Percentiles rank a stretch among this genome's conserved stretches.
Evolutionary conservation across 495 filamentous ascomycete genomes (phyloP).

Genomic region (Tuber borchii): DNA sequence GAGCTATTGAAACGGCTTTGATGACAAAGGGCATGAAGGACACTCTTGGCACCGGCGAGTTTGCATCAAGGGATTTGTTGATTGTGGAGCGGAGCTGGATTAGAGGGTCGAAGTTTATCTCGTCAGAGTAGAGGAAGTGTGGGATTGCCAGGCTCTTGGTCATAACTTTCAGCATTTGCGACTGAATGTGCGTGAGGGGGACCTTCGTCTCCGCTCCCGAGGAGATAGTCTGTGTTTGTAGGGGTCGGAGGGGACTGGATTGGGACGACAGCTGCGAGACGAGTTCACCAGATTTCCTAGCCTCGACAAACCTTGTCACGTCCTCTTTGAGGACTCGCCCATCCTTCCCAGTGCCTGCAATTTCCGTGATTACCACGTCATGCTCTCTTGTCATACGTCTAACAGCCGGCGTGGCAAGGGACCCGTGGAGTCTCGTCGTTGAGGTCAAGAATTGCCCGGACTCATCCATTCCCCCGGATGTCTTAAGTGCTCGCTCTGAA

Average conservation of each 20-base stretch:
- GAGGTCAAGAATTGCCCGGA: conserved; percentile 29
- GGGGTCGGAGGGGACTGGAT: conserved; percentile 17
- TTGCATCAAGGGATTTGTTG: conserved; percentile 49
- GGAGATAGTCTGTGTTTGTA: conserved; percentile 11
- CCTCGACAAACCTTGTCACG: conserved; percentile 61
- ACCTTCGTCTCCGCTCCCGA: conserved; percentile 53
- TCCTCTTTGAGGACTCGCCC: conserved; percentile 92
- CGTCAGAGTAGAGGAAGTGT: conserved; percentile 87
- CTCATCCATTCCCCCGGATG: not conserved
- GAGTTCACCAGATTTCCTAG: conserved; percentile 19
- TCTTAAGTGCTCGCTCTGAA: not conserved
- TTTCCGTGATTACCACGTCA: conserved; percentile 64
- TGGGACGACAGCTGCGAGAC: conserved; percentile 13
- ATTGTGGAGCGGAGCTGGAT: conserved; percentile 62
- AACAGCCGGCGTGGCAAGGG: conserved; percentile 85
- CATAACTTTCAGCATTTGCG: conserved; percentile 98
- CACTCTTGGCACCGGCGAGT: conserved; percentile 50
- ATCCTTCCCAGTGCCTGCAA: conserved; percentile 82
- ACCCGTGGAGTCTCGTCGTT: conserved; percentile 51
- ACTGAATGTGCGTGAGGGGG: conserved; percentile 69
- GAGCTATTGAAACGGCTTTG: conserved; percentile 83
- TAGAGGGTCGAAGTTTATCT: conserved; percentile 69
- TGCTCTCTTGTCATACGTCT: conserved; percentile 76
- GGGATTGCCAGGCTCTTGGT: conserved; percentile 82
- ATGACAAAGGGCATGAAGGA: conserved; percentile 86